Conservation (phyloP, 2,329 filamentous ascomycete species). For the Rasamsonia emersonii region DNA sequence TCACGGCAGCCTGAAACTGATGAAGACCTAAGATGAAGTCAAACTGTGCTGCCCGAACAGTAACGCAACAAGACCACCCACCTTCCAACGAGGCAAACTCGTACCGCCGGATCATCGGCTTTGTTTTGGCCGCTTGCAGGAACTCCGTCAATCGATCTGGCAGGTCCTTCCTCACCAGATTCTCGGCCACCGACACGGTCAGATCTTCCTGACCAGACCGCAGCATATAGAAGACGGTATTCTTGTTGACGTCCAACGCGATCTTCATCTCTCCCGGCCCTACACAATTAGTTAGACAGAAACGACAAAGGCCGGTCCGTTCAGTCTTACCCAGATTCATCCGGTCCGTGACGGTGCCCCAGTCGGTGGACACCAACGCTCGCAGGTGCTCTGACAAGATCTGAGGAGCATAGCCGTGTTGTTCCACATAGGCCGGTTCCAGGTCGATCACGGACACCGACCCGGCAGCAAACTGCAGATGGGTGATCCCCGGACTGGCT, state of each 20-base stretch:
- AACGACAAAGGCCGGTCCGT: constrained; percentile 1
- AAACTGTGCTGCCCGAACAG: not conserved
- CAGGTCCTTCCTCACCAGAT: constrained; percentile 54
- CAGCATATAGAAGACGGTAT: constrained; percentile 56
- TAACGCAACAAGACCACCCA: constrained; percentile 11
- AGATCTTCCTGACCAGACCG: constrained; percentile 69
- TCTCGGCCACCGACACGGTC: constrained; percentile 65
- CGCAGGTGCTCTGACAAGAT: constrained; percentile 70
- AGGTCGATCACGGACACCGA: constrained; percentile 58
- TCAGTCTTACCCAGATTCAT: constrained; percentile 57
- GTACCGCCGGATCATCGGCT: constrained; percentile 62
- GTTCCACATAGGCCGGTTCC: constrained; percentile 47
- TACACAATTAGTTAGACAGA: constrained; percentile 12
- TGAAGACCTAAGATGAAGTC: constrained; percentile 53
- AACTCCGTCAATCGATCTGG: constrained; percentile 56
- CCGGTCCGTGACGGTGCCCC: constrained; percentile 72
- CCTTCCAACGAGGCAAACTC: constrained; percentile 52
- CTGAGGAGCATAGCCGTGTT: constrained; percentile 54
- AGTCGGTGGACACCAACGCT: constrained; percentile 64
- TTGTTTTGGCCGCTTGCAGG: constrained; percentile 48
- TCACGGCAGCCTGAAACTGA: constrained; percentile 67
- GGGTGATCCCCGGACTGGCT: constrained; percentile 18
- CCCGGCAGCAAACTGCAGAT: constrained; percentile 29
- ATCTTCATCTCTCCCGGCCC: constrained; percentile 65
- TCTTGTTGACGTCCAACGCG: constrained; percentile 54